Evolutionary conservation across 345 rosid genomes (phyloP).

Genomic region (Citrus hindsii): DNA sequence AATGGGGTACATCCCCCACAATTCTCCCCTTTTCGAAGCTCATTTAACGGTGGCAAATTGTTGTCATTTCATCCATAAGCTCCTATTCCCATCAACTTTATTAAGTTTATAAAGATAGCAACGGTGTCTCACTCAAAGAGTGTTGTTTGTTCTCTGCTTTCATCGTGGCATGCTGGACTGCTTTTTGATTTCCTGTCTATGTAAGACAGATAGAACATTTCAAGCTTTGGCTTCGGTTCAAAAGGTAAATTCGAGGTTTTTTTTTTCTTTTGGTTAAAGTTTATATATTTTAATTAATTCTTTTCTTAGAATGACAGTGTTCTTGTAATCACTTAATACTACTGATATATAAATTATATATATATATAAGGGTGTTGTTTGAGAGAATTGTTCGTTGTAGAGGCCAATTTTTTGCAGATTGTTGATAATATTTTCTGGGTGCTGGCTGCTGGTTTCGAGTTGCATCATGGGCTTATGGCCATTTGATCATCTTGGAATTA

Average conservation of each 20-base stretch:
- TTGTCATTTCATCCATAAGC: neutral
- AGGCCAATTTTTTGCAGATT: neutral
- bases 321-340: neutral
- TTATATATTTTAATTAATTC: neutral
- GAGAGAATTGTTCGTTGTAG: neutral
- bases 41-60: neutral
- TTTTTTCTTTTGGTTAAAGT: neutral
- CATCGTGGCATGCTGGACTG: neutral
- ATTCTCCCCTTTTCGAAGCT: neutral
- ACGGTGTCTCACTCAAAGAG: neutral
- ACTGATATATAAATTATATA: neutral
- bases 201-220: neutral
- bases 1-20: too few species aligned
- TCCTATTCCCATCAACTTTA: neutral
- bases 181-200: neutral
- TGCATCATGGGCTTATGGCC: neutral
- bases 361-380: neutral
- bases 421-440: neutral
- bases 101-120: neutral
- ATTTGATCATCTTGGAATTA: neutral
- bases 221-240: neutral
- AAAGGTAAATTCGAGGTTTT: neutral
- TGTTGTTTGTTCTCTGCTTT: neutral
- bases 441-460: neutral
- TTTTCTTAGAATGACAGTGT: neutral